Conservation (phyloP, 805 yeast species). For the Lipomyces orientalis region DNA sequence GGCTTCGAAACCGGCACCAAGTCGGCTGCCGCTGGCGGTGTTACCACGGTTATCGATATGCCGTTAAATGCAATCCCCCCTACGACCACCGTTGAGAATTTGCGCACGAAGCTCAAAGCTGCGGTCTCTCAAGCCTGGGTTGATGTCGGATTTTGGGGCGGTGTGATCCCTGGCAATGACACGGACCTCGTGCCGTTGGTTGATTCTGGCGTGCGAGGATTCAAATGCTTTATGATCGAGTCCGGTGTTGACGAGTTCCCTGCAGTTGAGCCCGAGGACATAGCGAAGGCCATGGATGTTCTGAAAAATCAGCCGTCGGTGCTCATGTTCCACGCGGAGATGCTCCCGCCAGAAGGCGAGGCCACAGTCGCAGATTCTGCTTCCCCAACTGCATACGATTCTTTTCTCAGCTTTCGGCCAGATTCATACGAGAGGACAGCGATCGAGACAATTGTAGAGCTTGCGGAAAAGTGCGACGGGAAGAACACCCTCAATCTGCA, state of each 20-base stretch:
- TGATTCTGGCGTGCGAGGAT: conserved; percentile 88
- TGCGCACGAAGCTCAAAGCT: conserved; percentile 75
- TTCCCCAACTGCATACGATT: conserved; percentile 54
- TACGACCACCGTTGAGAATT: conserved; percentile 80
- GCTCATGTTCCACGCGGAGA: conserved; percentile 92
- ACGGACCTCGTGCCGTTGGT: conserved; percentile 75
- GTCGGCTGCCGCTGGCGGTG: conserved; percentile 96
- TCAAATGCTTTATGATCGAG: conserved; percentile 89
- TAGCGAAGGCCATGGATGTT: conserved; percentile 65
- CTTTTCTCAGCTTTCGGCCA: conserved; percentile 85
- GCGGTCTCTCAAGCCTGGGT: conserved; percentile 87
- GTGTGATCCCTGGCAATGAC: conserved; percentile 80
- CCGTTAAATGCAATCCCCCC: conserved; percentile 96
- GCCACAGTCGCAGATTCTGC: conserved; percentile 34
- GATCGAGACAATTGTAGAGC: conserved; percentile 68
- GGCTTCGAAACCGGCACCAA: conserved; percentile 96
- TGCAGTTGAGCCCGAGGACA: conserved; percentile 68
- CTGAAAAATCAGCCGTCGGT: conserved; percentile 71
- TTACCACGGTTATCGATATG: conserved; percentile 94
- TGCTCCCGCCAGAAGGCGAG: conserved; percentile 58
- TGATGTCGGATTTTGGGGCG: conserved; percentile 97
- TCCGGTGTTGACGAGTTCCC: conserved; percentile 98
- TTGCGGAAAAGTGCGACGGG: conserved; percentile 55
- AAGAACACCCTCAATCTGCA: conserved; percentile 56
- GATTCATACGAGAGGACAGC: conserved; percentile 88